Conservation (phyloP, 345 rosid genomes). For the Pistacia vera region DNA sequence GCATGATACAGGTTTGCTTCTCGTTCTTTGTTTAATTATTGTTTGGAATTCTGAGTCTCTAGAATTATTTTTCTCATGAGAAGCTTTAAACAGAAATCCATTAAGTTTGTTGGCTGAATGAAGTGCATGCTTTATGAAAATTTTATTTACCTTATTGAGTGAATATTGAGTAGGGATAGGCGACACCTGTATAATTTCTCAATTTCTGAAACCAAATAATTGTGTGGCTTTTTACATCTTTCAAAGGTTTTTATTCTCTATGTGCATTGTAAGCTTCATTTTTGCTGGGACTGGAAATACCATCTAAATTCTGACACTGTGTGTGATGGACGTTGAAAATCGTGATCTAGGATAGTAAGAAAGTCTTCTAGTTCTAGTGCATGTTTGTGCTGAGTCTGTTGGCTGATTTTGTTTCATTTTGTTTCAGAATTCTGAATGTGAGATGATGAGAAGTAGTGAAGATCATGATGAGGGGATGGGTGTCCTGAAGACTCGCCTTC, state of each 20-base stretch:
- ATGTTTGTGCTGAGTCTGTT: neutral
- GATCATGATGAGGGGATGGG: conserved; percentile 70
- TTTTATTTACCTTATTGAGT: neutral
- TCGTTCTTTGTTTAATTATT: conserved; percentile 5
- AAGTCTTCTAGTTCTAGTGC: neutral
- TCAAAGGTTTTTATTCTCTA: neutral
- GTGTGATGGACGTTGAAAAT: conserved; percentile 3
- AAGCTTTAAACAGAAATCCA: neutral
- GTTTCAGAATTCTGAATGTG: conserved; percentile 80
- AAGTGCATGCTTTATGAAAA: neutral
- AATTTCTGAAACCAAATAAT: neutral
- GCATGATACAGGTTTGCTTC: conserved; percentile 82
- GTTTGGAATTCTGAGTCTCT: neutral
- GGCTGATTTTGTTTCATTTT: conserved; percentile 2
- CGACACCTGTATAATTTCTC: neutral
- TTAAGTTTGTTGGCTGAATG: neutral
- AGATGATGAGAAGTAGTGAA: conserved; percentile 86
- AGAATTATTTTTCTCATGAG: neutral
- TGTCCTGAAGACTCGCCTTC: conserved; percentile 59
- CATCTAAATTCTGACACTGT: neutral
- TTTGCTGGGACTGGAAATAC: neutral
- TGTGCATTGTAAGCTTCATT: neutral
- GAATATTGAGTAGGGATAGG: neutral
- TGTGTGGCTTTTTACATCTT: neutral
- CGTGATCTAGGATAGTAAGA: neutral